Evolutionary conservation across 768 basidiomycete species (phyloP).

Genomic region (Pleurotus tuoliensis): DNA sequence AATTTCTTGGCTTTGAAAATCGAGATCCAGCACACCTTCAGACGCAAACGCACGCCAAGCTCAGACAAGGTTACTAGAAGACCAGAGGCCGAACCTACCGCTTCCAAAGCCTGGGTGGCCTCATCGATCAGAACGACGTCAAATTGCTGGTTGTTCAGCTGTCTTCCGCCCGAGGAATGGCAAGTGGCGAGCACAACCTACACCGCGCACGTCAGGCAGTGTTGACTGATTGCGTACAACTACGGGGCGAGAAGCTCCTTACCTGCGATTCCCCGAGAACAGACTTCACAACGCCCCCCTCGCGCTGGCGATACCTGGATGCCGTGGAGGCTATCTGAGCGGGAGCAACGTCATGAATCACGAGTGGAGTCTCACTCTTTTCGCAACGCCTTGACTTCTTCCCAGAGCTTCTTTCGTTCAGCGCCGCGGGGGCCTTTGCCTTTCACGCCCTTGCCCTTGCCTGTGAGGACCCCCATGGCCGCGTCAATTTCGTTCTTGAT

Average conservation of each 20-base stretch:
- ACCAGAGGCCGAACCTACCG: constrained; percentile 44
- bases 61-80: neutral
- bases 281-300: constrained; percentile 76
- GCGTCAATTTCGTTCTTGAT: constrained; percentile 83
- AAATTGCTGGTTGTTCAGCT: constrained; percentile 73
- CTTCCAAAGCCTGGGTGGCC: constrained; percentile 95
- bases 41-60: neutral
- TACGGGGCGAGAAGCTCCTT: neutral
- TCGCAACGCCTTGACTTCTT: constrained; percentile 77
- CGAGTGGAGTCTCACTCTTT: constrained; percentile 69
- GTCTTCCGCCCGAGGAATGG: constrained; percentile 86
- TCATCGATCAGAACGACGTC: constrained; percentile 97
- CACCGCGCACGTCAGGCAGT: too few relatives aligned
- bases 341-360: neutral
- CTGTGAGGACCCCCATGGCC: constrained; percentile 60
- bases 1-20: constrained; percentile 89
- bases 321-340: constrained; percentile 1
- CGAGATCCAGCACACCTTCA: constrained; percentile 90
- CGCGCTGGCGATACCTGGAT: constrained; percentile 80
- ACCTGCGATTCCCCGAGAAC: constrained; percentile 81
- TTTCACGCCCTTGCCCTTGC: constrained; percentile 67
- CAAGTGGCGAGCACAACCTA: constrained; percentile 91
- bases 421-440: constrained; percentile 65
- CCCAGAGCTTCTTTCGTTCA: constrained; percentile 84
- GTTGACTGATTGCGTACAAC: too few relatives aligned